phyloP scores from a whole-genome alignment of 768 basidiomycete genomes.

The Botryobasidium botryosum region DNA sequence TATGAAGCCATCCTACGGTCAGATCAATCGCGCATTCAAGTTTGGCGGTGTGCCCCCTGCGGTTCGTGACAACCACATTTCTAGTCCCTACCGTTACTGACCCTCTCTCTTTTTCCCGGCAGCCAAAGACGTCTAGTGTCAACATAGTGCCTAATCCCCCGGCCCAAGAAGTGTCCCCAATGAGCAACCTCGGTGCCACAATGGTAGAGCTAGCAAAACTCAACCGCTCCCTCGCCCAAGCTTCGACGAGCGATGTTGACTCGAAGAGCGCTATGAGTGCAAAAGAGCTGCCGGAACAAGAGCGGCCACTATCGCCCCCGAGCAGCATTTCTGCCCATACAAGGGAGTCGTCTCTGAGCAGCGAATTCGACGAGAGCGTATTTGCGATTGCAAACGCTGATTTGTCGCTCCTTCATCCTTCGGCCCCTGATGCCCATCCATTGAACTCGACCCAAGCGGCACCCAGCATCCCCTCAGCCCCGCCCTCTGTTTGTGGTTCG shows the following conservation, averaged over 20 bases:
- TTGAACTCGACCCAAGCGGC: too few species aligned
- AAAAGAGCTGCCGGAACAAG: too few species aligned
- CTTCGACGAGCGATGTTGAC: background rate
- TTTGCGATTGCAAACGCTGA: slow-evolving; percentile 9
- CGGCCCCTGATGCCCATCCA: background rate
- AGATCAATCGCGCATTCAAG: too few species aligned
- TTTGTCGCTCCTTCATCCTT: slow-evolving; percentile 3
- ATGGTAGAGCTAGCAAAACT: slow-evolving; percentile 8
- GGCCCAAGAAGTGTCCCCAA: background rate
- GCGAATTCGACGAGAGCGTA: slow-evolving; percentile 3
- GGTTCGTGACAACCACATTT: too few species aligned
- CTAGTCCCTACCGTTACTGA: too few species aligned
- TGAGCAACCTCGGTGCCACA: slow-evolving; percentile 8
- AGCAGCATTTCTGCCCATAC: background rate
- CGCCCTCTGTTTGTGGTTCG: background rate
- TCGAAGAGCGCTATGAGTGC: slow-evolving; percentile 3
- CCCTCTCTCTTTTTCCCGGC: too few species aligned
- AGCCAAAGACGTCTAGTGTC: too few species aligned
- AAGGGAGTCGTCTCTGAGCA: background rate
- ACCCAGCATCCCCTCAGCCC: too few species aligned
- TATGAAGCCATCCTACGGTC: too few species aligned
- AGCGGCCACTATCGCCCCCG: background rate
- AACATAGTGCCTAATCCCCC: background rate
- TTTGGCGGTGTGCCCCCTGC: too few species aligned
- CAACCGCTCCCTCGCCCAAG: slow-evolving; percentile 2